Evolutionary conservation across 192 early-diverging fungal genomes (phyloP), one percentile per base, ranked within the genome.

Genomic region (Pilaira anomala): DNA sequence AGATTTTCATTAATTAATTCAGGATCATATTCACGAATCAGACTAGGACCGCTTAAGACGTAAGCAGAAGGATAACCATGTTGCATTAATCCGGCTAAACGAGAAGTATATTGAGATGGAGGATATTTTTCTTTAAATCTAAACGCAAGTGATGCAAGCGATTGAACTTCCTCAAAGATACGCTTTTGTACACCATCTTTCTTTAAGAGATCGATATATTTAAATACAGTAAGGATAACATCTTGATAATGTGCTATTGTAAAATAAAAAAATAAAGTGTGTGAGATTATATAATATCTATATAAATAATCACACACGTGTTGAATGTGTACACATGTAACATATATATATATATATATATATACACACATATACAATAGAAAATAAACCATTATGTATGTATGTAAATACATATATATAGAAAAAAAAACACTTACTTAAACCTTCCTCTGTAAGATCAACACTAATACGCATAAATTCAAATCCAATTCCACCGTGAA

Each of bases 171-270:
- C 29, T 91, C 80, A 72, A 87, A 96, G 48, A 91, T 87, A 82
- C 88, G 90, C 30, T 87, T 75, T 61, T 92, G 83, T 48, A 91
- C 75, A 25, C 88, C 90, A 46, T 69, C 71, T n/a, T 74, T 57
- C 49, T 81, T 81, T 25, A 98, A 69, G 84, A 98, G 86, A 24
- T 88, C 73, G 61, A 97, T 90, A 66, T 94, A 98, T 68, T 92
- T 86, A 74, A 97, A 98, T 16, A 97, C 66, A 18, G 86, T 78
- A 8, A 81, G 63, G 42, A 97, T 78, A 1, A 97, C 87, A 29
- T 95, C 90, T 61, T 93, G 76, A 61, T 89, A 92, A 53, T 89
- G 80, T 25, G 71, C 71, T 76, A 42, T 21, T 57, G 49, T 5
- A 46, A 46, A 62, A n/a, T n/a, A n/a, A n/a, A n/a, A n/a, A 54